Evolutionary conservation across 2,329 filamentous ascomycete genomes (phyloP).

Genomic region (Stachybotrys echinatus): DNA sequence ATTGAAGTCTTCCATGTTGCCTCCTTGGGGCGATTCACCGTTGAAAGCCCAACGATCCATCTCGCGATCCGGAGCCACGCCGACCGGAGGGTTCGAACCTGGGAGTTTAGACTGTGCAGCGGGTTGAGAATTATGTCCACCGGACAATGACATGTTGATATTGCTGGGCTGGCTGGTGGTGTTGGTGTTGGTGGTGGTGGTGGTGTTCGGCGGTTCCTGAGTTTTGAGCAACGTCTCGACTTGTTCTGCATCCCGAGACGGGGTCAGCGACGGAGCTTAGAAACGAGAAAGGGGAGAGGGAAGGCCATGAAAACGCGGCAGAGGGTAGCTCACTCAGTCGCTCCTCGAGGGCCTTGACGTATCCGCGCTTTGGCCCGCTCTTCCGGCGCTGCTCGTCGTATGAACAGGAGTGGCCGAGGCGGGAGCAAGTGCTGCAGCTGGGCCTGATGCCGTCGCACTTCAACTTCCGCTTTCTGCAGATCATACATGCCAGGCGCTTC

Average conservation of each 20-base stretch:
- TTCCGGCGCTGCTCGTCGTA: constrained; percentile 93
- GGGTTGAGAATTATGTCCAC: constrained; percentile 21
- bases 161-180: constrained; percentile 22
- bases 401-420: constrained; percentile 80
- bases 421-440: constrained; percentile 81
- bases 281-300: neutral
- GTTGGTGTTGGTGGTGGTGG: too few species aligned
- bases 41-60: constrained; percentile 51
- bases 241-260: constrained; percentile 50
- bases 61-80: constrained; percentile 32
- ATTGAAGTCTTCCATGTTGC: constrained; percentile 51
- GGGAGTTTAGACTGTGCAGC: constrained; percentile 18
- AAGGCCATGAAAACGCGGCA: neutral
- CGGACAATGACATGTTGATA: constrained; percentile 18
- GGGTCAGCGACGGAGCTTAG: constrained; percentile 23
- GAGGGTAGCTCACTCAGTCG: constrained; percentile 67
- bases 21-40: constrained; percentile 46
- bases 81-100: constrained; percentile 39
- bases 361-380: constrained; percentile 89
- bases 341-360: constrained; percentile 91
- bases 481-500: constrained; percentile 93
- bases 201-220: constrained; percentile 49
- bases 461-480: constrained; percentile 88
- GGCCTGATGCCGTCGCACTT: constrained; percentile 82
- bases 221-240: constrained; percentile 87